Conservation (phyloP, 768 basidiomycete species). For the Pleurotus citrinopileatus region DNA sequence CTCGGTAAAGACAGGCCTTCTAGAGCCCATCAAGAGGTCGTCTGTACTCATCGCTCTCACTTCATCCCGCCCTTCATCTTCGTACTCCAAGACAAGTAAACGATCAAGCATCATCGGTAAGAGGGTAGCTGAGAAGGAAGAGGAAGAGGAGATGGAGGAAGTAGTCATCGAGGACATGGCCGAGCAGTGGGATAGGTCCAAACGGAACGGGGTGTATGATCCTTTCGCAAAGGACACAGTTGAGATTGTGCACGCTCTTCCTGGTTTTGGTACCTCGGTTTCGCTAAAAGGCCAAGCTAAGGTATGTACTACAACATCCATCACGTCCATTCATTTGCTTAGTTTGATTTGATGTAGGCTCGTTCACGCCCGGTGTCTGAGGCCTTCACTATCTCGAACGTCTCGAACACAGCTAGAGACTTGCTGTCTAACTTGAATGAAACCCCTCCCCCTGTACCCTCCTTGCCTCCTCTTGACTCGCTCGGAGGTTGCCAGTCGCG, state of each 20-base stretch:
- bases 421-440: background rate
- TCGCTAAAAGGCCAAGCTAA: background rate
- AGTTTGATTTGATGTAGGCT: background rate
- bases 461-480: background rate
- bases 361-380: background rate
- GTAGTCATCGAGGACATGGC: background rate
- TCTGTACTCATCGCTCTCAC: background rate
- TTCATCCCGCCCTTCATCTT: background rate
- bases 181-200: background rate
- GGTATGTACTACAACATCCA: background rate
- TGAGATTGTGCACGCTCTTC: constrained; percentile 6
- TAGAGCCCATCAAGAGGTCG: background rate
- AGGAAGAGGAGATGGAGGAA: background rate
- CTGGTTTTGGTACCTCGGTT: background rate
- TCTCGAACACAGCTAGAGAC: constrained; percentile 1
- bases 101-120: background rate
- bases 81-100: background rate
- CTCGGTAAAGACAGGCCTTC: background rate
- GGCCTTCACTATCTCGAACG: constrained; percentile 5
- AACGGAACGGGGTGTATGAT: background rate
- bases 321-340: background rate
- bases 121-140: background rate
- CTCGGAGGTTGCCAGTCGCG: background rate
- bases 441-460: background rate
- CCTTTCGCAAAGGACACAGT: constrained; percentile 5